phyloP scores from a whole-genome alignment of 169 alveolate genomes.

The Plasmodium gaboni region DNA sequence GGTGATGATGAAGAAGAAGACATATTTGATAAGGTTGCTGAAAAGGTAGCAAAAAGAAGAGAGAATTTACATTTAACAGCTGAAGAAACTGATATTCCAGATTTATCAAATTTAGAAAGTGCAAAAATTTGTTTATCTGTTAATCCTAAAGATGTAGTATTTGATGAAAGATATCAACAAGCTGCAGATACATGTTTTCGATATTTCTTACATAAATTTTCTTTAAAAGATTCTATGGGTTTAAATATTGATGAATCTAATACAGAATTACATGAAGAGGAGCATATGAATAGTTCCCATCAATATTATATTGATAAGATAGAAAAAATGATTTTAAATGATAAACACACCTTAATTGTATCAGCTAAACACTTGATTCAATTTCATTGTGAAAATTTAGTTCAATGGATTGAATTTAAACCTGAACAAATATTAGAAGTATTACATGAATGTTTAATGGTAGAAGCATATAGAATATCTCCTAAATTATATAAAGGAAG shows the following conservation, averaged over 20 bases:
- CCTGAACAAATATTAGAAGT: slow-evolving; percentile 88
- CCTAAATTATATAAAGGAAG: slow-evolving; percentile 85
- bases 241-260: slow-evolving; percentile 70
- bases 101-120: slow-evolving; percentile 82
- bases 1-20: slow-evolving; percentile 86
- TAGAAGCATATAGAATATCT: slow-evolving; percentile 85
- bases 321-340: slow-evolving; percentile 90
- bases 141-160: slow-evolving; percentile 84
- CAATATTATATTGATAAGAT: slow-evolving; percentile 87
- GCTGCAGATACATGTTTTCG: slow-evolving; percentile 88
- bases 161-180: slow-evolving; percentile 90
- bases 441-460: slow-evolving; percentile 87
- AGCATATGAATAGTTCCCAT: slow-evolving; percentile 40
- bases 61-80: slow-evolving; percentile 83
- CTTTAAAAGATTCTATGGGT: slow-evolving; percentile 80
- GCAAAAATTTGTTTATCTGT: slow-evolving; percentile 86
- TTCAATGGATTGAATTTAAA: slow-evolving; percentile 85
- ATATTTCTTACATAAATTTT: slow-evolving; percentile 78
- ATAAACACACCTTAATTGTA: slow-evolving; percentile 84
- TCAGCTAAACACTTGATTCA: slow-evolving; percentile 88
- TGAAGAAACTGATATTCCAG: slow-evolving; percentile 85
- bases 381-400: slow-evolving; percentile 87
- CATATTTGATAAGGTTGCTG: slow-evolving; percentile 85
- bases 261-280: slow-evolving; percentile 76
- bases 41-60: slow-evolving; percentile 87